Base-by-base conservation (phyloP, 2,329 filamentous ascomycete species). In the Paracoccidioides brasiliensis region DNA sequence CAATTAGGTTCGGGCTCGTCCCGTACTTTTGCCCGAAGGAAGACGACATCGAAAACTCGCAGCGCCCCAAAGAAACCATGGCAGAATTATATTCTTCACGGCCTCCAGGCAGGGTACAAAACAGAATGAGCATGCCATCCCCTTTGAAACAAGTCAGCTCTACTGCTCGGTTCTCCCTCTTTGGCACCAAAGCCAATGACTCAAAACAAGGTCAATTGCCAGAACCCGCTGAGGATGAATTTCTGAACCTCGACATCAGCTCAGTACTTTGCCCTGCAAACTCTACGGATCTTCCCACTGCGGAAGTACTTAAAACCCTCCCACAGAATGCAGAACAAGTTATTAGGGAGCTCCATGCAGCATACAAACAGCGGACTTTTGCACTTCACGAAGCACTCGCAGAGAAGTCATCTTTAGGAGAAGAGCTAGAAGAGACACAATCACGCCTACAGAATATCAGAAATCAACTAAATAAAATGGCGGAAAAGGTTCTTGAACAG, bases 381-480 rank as follows among this genome's bases (percentile, higher is more conserved):
- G 72, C 73, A 35, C 68, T 83, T 45, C 72, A 75, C 42, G 74
- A 78, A 58, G 72, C 75, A 3, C 68, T 75, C 40, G 77, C 76
- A 3, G 79, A 82, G 61, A 77, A 80, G 57, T 77, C 75, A 53
- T 77, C 78, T 9, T 78, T 80, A 60, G 72, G 74, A n/a, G 81
- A 83, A 59, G 81, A 84, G 64, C 72, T 81, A 0, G 79, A 82
- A 58, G 81, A 83, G 61, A 76, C 79, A 12, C 74, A 80, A 38
- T 81, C 78, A 42, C 74, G 80, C 6, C 74, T 78, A 12, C 71
- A 75, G 41, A 77, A 82, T 61, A 68, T 83, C 54, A 83, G 82
- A 67, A 72, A 77, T 59, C 81, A 84, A 65, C 70, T 84, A 22
- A 78, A 82, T 64, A 78, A 78, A 41, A 79, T 83, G 74, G 78